Evolutionary conservation across 2,329 filamentous ascomycete genomes (phyloP).

Genomic region (Colletotrichum lentis): DNA sequence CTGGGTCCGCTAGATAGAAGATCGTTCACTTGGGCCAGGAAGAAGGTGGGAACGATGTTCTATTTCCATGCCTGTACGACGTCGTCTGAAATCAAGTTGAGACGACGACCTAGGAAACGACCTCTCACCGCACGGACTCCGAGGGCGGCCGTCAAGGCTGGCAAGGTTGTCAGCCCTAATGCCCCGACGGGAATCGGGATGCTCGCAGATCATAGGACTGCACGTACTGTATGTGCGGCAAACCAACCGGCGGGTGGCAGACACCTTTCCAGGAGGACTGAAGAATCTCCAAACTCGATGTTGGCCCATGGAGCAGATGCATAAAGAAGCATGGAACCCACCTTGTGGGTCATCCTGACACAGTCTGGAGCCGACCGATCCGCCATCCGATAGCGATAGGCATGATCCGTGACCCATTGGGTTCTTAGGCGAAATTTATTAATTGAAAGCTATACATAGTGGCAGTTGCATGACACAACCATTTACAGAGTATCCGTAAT

Average conservation of each 20-base stretch:
- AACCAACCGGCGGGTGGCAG: background rate
- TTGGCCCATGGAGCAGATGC: no score
- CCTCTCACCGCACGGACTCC: background rate
- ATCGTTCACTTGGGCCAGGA: background rate
- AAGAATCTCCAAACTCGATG: no score
- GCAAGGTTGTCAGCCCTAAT: background rate
- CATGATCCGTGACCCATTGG: background rate
- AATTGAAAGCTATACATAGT: no score
- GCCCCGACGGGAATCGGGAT: background rate
- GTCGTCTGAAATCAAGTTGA: background rate
- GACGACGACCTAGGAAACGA: background rate
- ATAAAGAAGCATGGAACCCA: no score
- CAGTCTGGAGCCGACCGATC: no score
- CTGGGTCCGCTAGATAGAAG: background rate
- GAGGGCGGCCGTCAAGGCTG: background rate
- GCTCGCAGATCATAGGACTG: background rate
- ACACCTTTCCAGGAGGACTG: background rate
- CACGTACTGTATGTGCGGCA: background rate
- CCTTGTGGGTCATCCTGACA: no score
- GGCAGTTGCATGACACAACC: no score
- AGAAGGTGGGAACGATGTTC: background rate
- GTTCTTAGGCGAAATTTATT: no score
- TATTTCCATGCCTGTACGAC: background rate
- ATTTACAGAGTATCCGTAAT: no score
- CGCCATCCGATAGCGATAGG: no score